Evolutionary conservation across 1,139 yeast genomes (phyloP), one percentile per base, ranked within the genome.

Genomic region (Taphrina sp.): DNA sequence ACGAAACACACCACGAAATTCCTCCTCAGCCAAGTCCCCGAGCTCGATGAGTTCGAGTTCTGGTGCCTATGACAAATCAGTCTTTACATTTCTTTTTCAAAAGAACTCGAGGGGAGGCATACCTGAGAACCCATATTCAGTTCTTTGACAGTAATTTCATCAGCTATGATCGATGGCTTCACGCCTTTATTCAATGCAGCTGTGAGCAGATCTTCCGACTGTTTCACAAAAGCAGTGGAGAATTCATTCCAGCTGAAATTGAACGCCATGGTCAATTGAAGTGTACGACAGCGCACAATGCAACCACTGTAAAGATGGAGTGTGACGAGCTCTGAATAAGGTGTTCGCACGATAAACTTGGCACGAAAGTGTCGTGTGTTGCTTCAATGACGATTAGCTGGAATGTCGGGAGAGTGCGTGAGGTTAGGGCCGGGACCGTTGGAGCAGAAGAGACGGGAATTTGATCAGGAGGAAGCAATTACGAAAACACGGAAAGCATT

Each of bases 1-100:
- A 66, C 87, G 86, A 73, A 87, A 88, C 29, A 87, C 87, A 1
- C 95, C 95, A 58, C 95, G 74, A 65, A 87, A 88, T 61, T 88
- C 71, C 68, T 87, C 95, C 31, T 75, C 77, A 10, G 84, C 95
- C 47, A 88, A 71, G 67, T 87, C 95, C 1, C 95, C 95, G 61
- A 87, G 84, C 66, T 87, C 95, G 59, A 87, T 72, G 37, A 88
- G 84, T 69, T 87, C 95, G 61, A 87, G 80, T 57, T 76, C 76
- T 0, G 96, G 95, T 1, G 95, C 83, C 54, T 77, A 28, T 10
- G 14, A 3, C n/a, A n/a, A n/a, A n/a, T n/a, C n/a, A n/a, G n/a
- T 7, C n/a, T 35, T 51, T 10, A 26, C 26, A 28, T 24, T 8
- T 20, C n/a, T 17, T 7, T 22, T 16, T 10, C 23, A 12, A 4